phyloP scores from a whole-genome alignment of 371 early-diverging fungal genomes.

The Saksenaea oblongispora region DNA sequence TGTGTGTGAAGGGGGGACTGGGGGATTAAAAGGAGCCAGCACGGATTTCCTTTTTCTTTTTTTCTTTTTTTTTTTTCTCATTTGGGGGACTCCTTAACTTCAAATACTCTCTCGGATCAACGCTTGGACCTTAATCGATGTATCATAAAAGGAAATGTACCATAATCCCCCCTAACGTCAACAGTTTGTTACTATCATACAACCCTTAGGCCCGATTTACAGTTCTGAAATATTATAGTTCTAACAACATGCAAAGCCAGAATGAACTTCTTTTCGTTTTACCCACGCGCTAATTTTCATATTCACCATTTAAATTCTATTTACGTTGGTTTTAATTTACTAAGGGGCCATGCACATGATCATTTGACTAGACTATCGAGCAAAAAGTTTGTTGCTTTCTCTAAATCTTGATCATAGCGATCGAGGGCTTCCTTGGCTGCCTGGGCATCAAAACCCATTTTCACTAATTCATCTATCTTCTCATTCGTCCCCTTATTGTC shows the following conservation, averaged over 20 bases:
- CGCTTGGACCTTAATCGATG: conserved; percentile 3
- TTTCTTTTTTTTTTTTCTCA: background rate
- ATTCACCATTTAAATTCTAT: conserved; percentile 8
- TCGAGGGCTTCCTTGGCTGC: conserved; percentile 68
- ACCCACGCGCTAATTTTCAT: background rate
- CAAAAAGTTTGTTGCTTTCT: conserved; percentile 72
- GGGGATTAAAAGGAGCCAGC: background rate
- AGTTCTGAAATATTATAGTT: background rate
- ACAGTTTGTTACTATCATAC: conserved; percentile 1
- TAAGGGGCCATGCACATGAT: conserved; percentile 1
- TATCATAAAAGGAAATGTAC: background rate
- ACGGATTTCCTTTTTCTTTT: background rate
- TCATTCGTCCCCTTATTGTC: conserved; percentile 17
- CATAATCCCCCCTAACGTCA: conserved; percentile 1
- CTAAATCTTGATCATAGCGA: conserved; percentile 66
- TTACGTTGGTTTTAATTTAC: conserved; percentile 9
- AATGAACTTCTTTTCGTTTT: background rate
- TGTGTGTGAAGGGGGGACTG: background rate
- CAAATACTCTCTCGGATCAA: background rate
- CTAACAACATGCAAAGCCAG: background rate
- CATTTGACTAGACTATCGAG: conserved; percentile 49
- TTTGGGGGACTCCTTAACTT: background rate
- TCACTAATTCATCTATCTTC: conserved; percentile 51
- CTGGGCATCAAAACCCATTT: conserved; percentile 67
- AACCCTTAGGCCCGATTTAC: background rate